Conservation (phyloP, 768 basidiomycete species). For the Pulveroboletus sp. region DNA sequence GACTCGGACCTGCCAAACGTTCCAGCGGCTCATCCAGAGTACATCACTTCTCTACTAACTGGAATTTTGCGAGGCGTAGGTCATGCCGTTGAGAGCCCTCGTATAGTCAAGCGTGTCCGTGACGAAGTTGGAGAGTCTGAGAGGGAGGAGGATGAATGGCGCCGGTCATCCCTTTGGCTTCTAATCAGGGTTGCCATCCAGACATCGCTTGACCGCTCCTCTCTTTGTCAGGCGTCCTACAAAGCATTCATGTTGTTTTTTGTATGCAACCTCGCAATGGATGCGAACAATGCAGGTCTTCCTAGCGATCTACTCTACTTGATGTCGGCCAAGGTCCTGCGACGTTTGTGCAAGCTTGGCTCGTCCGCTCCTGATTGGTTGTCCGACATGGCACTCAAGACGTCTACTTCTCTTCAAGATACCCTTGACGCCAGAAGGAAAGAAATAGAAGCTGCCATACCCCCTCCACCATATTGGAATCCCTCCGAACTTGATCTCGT, state of each 20-base stretch:
- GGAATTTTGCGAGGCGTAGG: no score
- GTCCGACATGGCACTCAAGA: background rate
- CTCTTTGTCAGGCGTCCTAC: constrained; percentile 12
- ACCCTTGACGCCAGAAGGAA: background rate
- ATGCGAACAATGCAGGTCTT: background rate
- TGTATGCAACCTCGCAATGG: constrained; percentile 4
- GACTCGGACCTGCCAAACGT: no score
- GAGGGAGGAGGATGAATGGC: no score
- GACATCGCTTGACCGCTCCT: constrained; percentile 25
- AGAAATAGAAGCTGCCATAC: background rate
- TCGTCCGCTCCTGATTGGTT: background rate
- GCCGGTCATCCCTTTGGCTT: constrained; percentile 36
- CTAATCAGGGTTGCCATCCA: constrained; percentile 43
- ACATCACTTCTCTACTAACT: no score
- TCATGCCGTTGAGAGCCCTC: no score
- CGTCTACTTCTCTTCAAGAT: background rate
- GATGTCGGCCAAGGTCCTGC: background rate
- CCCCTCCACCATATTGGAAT: constrained; percentile 7
- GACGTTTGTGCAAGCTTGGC: constrained; percentile 2
- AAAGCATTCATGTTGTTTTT: constrained; percentile 31
- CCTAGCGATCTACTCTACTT: background rate
- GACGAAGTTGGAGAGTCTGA: no score
- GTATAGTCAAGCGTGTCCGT: no score
- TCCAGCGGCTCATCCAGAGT: no score
- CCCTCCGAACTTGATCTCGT: constrained; percentile 2